These are phyloP conservation scores for Colletotrichum chrysophilum DNA, from an alignment of 2,329 filamentous ascomycete species.

Conservation along the genomic window DNA sequence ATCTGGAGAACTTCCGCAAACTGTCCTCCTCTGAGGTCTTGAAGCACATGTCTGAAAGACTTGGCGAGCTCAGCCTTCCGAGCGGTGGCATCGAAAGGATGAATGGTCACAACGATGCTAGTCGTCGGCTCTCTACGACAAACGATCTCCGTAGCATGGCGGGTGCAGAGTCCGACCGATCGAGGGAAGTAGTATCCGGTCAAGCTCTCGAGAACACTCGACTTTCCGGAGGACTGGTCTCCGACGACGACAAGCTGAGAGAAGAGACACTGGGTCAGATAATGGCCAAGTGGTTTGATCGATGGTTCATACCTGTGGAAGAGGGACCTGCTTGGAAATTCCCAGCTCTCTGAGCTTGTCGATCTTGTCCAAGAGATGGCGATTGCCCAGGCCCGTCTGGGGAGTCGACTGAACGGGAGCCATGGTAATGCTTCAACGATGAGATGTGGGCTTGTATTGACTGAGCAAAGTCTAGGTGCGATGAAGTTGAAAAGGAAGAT, in stretches of 20 bases:
- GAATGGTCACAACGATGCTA: slow-evolving; percentile 49
- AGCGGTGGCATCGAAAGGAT: slow-evolving; percentile 26
- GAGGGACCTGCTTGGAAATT: slow-evolving; percentile 37
- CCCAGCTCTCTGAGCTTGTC: slow-evolving; percentile 37
- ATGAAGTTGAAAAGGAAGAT: not conserved
- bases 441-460: not conserved
- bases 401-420: not conserved
- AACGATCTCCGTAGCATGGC: slow-evolving; percentile 54
- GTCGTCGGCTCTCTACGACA: slow-evolving; percentile 39
- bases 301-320: slow-evolving; percentile 22
- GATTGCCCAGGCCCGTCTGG: not conserved
- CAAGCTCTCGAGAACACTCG: slow-evolving; percentile 76
- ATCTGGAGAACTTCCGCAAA: slow-evolving; percentile 5
- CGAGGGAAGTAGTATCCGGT: slow-evolving; percentile 55
- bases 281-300: not conserved
- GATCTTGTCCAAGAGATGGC: slow-evolving; percentile 28
- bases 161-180: slow-evolving; percentile 48
- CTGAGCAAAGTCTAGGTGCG: not conserved
- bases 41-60: slow-evolving; percentile 74
- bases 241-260: slow-evolving; percentile 80
- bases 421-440: not conserved
- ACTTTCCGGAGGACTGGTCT: slow-evolving; percentile 86
- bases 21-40: slow-evolving; percentile 66
- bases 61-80: not conserved
- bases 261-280: too few relatives aligned